phyloP scores from a whole-genome alignment of 1,139 yeast genomes.

The Sugiyamaella pinicola region DNA sequence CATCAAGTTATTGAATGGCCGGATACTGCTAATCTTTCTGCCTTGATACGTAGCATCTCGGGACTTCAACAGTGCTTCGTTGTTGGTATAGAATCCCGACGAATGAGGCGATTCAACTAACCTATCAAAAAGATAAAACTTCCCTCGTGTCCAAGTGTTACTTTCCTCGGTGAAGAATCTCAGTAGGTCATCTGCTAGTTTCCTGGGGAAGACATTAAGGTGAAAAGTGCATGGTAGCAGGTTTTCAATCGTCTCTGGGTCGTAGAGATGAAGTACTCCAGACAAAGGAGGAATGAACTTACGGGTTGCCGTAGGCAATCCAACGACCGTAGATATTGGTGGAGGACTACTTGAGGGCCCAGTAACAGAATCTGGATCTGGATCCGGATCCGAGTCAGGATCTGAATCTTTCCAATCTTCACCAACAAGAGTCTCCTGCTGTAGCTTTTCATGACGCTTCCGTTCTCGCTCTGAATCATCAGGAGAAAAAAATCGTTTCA shows the following conservation, averaged over 20 bases:
- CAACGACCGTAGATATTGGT: conserved; percentile 4
- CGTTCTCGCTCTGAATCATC: conserved; percentile 10
- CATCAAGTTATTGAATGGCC: conserved; percentile 47
- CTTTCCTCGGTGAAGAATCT: conserved; percentile 47
- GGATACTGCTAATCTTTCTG: conserved; percentile 31
- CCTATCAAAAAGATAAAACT: conserved; percentile 63
- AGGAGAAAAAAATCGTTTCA: conserved; percentile 23
- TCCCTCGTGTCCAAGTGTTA: conserved; percentile 44
- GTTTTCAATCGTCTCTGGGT: conserved; percentile 17
- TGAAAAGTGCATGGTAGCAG: conserved; percentile 54
- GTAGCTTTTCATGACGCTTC: conserved; percentile 7
- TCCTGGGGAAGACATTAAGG: conserved; percentile 53
- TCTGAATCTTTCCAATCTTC: conserved; percentile 17
- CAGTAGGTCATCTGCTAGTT: conserved; percentile 51
- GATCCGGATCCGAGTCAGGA: not conserved
- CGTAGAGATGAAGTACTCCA: conserved; percentile 18
- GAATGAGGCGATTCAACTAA: conserved; percentile 58
- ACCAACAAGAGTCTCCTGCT: conserved; percentile 3
- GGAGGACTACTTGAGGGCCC: not conserved
- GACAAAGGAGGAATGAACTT: conserved; percentile 9
- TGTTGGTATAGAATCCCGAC: conserved; percentile 46
- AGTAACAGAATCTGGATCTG: not conserved
- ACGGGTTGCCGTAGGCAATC: not conserved
- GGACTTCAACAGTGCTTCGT: conserved; percentile 35
- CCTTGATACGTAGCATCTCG: conserved; percentile 49